Percentiles rank a stretch among this genome's conserved stretches.
These are phyloP conservation scores for Citrus sp. DNA, from an alignment of 345 rosid genomes.

Conservation along the genomic window DNA sequence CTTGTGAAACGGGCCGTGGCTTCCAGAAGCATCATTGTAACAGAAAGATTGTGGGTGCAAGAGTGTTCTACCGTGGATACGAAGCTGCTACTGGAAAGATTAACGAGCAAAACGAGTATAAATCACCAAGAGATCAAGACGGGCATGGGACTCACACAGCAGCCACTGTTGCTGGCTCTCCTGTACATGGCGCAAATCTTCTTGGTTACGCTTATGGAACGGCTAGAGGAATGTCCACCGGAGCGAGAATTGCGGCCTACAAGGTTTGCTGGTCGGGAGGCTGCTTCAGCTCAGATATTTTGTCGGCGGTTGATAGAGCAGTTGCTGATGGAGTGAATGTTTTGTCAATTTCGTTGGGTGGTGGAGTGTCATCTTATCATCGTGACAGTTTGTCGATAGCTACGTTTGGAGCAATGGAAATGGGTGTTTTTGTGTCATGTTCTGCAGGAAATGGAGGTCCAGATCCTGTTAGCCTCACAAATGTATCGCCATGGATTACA, in stretches of 20 bases:
- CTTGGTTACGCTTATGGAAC: constrained; percentile 70
- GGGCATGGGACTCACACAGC: constrained; percentile 91
- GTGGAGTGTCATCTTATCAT: constrained; percentile 57
- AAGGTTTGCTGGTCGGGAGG: constrained; percentile 78
- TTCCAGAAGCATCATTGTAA: constrained; percentile 56
- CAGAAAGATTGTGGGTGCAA: constrained; percentile 71
- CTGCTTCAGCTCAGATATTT: constrained; percentile 71
- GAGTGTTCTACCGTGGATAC: constrained; percentile 55
- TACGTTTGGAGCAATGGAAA: constrained; percentile 83
- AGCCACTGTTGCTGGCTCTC: constrained; percentile 67
- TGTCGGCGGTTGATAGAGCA: constrained; percentile 71
- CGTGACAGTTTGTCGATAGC: constrained; percentile 68
- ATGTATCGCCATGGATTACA: constrained; percentile 81
- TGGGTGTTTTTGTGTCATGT: constrained; percentile 71
- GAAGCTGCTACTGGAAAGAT: constrained; percentile 63
- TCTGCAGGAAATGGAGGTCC: constrained; percentile 84
- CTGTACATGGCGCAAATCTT: constrained; percentile 57
- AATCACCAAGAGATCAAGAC: constrained; percentile 66
- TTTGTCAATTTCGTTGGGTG: constrained; percentile 73
- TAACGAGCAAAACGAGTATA: constrained; percentile 56
- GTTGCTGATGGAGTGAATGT: constrained; percentile 77
- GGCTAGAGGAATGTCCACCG: constrained; percentile 79
- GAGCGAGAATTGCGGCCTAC: constrained; percentile 69
- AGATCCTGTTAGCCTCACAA: constrained; percentile 54
- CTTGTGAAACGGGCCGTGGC: constrained; percentile 54